These are phyloP conservation scores for Epichloe baconii DNA, from an alignment of 2,329 filamentous ascomycete genomes.

Conservation along the genomic window DNA sequence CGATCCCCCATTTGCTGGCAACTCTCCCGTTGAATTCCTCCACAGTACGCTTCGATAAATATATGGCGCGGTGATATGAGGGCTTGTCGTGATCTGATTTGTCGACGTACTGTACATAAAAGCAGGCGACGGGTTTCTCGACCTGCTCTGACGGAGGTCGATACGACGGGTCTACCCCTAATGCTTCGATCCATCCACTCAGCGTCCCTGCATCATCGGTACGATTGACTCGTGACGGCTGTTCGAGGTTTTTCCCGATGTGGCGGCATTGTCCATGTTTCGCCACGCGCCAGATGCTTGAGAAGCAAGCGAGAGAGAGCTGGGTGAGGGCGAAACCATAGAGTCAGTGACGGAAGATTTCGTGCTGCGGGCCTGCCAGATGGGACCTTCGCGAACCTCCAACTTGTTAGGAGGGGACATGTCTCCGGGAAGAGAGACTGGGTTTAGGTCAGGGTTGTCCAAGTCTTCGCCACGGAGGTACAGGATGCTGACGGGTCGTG, in stretches of 20 bases:
- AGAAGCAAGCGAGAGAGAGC: slow-evolving; percentile 49
- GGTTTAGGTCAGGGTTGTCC: slow-evolving; percentile 69
- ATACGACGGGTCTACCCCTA: slow-evolving; percentile 81
- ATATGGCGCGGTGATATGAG: slow-evolving; percentile 71
- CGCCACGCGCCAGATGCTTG: slow-evolving; percentile 43
- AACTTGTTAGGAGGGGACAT: slow-evolving; percentile 44
- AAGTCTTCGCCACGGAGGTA: slow-evolving; percentile 64
- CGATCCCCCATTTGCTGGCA: slow-evolving; percentile 68
- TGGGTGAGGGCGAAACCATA: slow-evolving; percentile 53
- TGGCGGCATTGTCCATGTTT: slow-evolving; percentile 39
- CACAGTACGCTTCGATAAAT: slow-evolving; percentile 64
- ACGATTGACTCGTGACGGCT: slow-evolving; percentile 39
- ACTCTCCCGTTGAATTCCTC: slow-evolving; percentile 62
- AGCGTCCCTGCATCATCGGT: slow-evolving; percentile 51
- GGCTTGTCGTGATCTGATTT: slow-evolving; percentile 36
- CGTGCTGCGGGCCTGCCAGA: slow-evolving; percentile 40
- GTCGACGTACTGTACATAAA: slow-evolving; percentile 58
- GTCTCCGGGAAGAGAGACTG: slow-evolving; percentile 60
- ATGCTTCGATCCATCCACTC: slow-evolving; percentile 76
- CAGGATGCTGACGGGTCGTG: slow-evolving; percentile 62
- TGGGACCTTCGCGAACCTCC: slow-evolving; percentile 31
- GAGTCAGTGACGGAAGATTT: slow-evolving; percentile 47
- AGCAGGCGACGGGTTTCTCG: slow-evolving; percentile 69
- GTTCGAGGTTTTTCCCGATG: slow-evolving; percentile 32
- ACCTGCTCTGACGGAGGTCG: slow-evolving; percentile 61